Evolutionary conservation across 768 basidiomycete species (phyloP).

Genomic region (Mycena amicta): DNA sequence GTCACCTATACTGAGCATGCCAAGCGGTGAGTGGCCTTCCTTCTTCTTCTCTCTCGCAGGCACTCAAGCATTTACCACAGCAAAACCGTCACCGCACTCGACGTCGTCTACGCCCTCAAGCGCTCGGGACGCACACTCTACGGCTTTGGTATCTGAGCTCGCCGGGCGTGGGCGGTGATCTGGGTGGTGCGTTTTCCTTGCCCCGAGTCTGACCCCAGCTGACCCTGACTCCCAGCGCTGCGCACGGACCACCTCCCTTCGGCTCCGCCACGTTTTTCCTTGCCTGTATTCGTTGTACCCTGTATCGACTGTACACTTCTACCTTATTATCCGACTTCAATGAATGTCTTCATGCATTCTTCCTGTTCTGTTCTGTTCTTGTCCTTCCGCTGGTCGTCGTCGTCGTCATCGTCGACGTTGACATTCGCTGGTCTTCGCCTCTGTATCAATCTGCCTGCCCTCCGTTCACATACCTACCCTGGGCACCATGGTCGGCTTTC

Average conservation of each 20-base stretch:
- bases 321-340: background rate
- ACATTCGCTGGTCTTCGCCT: background rate
- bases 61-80: background rate
- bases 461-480: background rate
- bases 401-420: background rate
- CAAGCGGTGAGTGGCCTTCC: background rate
- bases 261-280: background rate
- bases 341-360: background rate
- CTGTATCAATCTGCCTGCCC: background rate
- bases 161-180: background rate
- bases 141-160: background rate
- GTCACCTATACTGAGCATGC: conserved; percentile 3
- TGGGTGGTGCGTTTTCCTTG: background rate
- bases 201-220: background rate
- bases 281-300: background rate
- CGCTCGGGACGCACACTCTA: background rate
- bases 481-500: background rate
- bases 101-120: conserved; percentile 1
- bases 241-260: background rate
- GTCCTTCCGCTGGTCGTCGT: background rate
- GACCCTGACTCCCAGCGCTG: background rate
- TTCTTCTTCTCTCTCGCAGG: background rate
- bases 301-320: background rate
- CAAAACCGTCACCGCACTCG: conserved; percentile 2
- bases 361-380: background rate